Conservation (phyloP, 1,284 basidiomycete genomes). For the Chalciporus sp. region DNA sequence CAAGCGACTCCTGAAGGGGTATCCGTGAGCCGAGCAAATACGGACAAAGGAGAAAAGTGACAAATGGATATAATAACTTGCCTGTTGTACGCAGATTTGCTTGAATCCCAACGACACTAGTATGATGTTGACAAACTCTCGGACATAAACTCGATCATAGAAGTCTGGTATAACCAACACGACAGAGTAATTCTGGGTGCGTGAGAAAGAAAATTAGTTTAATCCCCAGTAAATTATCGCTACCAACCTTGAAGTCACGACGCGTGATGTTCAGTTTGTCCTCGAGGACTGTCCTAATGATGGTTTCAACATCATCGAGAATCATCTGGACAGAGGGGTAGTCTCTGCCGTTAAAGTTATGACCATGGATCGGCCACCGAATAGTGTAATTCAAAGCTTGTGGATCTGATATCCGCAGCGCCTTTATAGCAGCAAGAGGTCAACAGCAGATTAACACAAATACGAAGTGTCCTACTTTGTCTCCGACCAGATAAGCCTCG, state of each 20-base stretch:
- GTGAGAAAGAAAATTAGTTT: constrained; percentile 1
- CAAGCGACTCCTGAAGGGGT: constrained; percentile 78
- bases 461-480: constrained; percentile 52
- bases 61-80: constrained; percentile 31
- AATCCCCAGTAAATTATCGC: not conserved
- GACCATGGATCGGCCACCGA: constrained; percentile 77
- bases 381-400: constrained; percentile 65
- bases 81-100: constrained; percentile 89
- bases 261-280: constrained; percentile 64
- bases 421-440: constrained; percentile 45
- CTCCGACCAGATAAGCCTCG: constrained; percentile 62
- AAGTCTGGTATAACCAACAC: constrained; percentile 94
- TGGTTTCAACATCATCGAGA: constrained; percentile 76
- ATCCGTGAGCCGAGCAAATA: not conserved
- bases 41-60: not conserved
- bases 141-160: constrained; percentile 84
- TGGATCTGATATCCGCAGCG: constrained; percentile 72
- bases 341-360: constrained; percentile 78
- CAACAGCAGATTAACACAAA: constrained; percentile 1
- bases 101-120: constrained; percentile 88
- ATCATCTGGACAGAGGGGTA: constrained; percentile 73
- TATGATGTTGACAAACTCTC: constrained; percentile 77
- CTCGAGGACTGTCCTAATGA: constrained; percentile 63
- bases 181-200: constrained; percentile 72
- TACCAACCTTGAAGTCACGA: constrained; percentile 61